These are phyloP conservation scores for Panus rudis DNA, from an alignment of 768 basidiomycete genomes.

Conservation along the genomic window DNA sequence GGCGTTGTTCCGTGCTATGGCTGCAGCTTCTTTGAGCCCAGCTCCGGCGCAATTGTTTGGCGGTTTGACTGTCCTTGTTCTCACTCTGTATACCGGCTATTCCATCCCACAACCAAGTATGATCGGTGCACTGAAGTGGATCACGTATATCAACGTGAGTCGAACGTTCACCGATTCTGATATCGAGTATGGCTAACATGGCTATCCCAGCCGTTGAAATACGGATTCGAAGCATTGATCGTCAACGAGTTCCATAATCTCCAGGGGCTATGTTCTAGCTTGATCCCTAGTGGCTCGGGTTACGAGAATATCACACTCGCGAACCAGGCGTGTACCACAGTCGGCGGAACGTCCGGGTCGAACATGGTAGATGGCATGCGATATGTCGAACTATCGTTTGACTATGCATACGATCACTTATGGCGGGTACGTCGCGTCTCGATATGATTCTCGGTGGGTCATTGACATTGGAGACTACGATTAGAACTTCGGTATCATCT, in stretches of 20 bases:
- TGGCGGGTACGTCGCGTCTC: constrained; percentile 28
- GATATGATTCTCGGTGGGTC: background rate
- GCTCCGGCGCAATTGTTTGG: constrained; percentile 58
- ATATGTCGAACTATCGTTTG: constrained; percentile 44
- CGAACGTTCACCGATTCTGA: too few species aligned
- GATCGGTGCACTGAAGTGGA: constrained; percentile 65
- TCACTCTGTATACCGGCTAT: constrained; percentile 58
- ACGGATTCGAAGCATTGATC: constrained; percentile 69
- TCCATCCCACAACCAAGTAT: constrained; percentile 53
- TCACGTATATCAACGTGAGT: constrained; percentile 54
- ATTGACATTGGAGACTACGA: background rate
- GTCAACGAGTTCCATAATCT: constrained; percentile 76
- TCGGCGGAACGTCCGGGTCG: constrained; percentile 59
- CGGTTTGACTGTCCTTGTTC: constrained; percentile 42
- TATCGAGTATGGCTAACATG: too few species aligned
- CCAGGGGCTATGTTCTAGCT: constrained; percentile 48
- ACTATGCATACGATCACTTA: constrained; percentile 38
- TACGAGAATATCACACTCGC: constrained; percentile 47
- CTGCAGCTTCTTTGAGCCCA: constrained; percentile 51
- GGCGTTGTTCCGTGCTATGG: constrained; percentile 66
- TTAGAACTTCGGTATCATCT: constrained; percentile 65
- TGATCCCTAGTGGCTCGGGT: constrained; percentile 57
- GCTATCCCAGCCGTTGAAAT: constrained; percentile 48
- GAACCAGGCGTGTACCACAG: constrained; percentile 74
- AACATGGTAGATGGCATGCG: constrained; percentile 49